Conservation (phyloP, 2,329 filamentous ascomycete genomes). For the Trichoderma lentiforme region DNA sequence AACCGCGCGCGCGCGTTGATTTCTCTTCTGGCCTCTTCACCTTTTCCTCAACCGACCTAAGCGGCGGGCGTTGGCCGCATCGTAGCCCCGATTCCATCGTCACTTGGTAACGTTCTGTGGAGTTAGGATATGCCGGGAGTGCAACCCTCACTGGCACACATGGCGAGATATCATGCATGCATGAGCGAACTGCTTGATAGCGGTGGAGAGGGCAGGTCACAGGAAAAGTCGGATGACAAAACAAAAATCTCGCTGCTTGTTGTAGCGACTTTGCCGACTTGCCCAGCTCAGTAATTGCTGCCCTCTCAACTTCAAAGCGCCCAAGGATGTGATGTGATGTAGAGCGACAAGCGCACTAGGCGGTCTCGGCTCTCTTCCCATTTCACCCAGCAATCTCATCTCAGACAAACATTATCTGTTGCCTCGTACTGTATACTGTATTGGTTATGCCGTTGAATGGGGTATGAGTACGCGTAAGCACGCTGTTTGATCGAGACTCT, state of each 20-base stretch:
- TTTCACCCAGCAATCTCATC: not conserved
- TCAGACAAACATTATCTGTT: not conserved
- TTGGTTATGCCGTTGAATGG: not conserved
- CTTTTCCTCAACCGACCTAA: not conserved
- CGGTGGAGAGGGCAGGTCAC: conserved; percentile 2
- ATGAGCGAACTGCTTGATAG: conserved; percentile 5
- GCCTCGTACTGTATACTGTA: not conserved
- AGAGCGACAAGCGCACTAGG: not conserved
- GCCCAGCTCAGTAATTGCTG: not conserved
- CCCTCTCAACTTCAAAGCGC: not conserved
- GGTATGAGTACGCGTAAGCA: not conserved
- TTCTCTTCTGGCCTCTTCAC: not conserved
- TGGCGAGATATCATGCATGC: not conserved
- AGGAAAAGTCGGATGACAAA: not conserved
- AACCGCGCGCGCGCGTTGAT: not conserved
- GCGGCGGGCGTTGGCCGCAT: not conserved
- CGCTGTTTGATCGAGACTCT: not conserved
- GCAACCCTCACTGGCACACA: not conserved
- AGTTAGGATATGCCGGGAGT: not conserved
- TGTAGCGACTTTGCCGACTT: not conserved
- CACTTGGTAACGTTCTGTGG: not conserved
- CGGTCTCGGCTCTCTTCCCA: not conserved
- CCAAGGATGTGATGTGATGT: not conserved
- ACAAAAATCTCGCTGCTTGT: not conserved
- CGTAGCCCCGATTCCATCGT: not conserved